phyloP scores from a whole-genome alignment of 148 eudicot species.

The Fallopia convolvulus region DNA sequence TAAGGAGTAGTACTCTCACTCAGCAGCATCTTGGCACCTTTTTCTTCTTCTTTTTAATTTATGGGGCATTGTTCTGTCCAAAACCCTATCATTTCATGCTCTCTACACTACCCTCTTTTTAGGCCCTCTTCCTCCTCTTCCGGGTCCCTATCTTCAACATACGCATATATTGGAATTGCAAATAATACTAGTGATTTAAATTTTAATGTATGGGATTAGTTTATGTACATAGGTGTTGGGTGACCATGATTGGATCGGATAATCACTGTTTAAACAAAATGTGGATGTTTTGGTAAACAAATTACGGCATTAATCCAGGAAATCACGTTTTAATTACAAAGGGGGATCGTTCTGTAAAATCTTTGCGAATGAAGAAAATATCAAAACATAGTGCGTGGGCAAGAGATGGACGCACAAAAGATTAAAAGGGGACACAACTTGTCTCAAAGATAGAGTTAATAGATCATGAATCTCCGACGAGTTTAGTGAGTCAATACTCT shows the following conservation, averaged over 20 bases:
- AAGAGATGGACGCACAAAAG: no score
- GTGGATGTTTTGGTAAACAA: no score
- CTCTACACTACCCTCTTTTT: neutral
- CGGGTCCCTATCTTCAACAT: neutral
- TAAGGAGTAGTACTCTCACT: neutral
- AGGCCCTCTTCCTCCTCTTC: slow-evolving; percentile 5
- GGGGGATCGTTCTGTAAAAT: no score
- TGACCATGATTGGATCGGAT: neutral
- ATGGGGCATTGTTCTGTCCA: neutral
- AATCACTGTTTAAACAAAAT: no score
- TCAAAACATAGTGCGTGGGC: no score
- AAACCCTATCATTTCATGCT: neutral
- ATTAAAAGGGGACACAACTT: no score
- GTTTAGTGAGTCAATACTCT: no score
- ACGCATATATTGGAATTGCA: neutral
- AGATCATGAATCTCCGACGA: no score
- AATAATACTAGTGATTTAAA: neutral
- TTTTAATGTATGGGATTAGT: neutral
- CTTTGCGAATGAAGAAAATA: no score
- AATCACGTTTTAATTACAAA: no score
- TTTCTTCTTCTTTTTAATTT: neutral
- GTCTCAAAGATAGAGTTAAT: no score
- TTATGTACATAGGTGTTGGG: neutral
- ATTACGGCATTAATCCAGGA: no score
- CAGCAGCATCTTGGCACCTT: neutral